Evolutionary conservation across 495 filamentous ascomycete species (phyloP), one percentile per base, ranked within the genome.

Genomic region (Penicillium ucsense): DNA sequence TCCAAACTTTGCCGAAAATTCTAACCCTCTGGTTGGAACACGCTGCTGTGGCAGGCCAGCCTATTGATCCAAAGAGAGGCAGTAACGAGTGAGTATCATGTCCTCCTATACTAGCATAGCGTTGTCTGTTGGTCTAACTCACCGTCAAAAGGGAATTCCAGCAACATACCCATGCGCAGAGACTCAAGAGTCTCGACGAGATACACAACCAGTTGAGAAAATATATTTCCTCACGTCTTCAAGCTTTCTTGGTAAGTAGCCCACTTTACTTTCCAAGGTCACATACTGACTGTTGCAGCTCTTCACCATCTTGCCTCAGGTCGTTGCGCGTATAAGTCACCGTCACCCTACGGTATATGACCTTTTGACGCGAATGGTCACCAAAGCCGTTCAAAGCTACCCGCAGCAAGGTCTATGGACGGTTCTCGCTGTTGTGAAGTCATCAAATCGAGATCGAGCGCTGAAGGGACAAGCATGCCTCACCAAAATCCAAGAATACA

Each of bases 341-440:
- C 79, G 86, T 0, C 86, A 94, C 62, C 55, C 52, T 20, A 77
- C 81, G 7, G 86, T 95, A 11, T 90, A 84, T 62, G 75, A 79
- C 40, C 62, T 86, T 8, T 73, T 99, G 33, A 74, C 84, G 42
- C 73, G 72, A 27, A 88, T 95, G 51, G 89, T 97, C 40, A 67
- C 83, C 35, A 92, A 86, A 58, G 85, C 94, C 37, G 82, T 95
- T 28, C 70, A 79, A 20, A 65, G 76, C 10, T 82, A 95, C 60
- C 91, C 92, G 3, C 84, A 86, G 55, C 92, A 97, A 65, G 85
- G 90, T n/a, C 63, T 97, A 40, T 99, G 92, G 94, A 87, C 81
- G 50, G 68, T 97, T 8, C 77, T 96, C 44, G 86, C 91, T 5
- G 82, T 95, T 12, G 82, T 86, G 36, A 79, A 78, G 53, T 78